Conservation (phyloP, 768 basidiomycete species). For the Mycena galericulata region DNA sequence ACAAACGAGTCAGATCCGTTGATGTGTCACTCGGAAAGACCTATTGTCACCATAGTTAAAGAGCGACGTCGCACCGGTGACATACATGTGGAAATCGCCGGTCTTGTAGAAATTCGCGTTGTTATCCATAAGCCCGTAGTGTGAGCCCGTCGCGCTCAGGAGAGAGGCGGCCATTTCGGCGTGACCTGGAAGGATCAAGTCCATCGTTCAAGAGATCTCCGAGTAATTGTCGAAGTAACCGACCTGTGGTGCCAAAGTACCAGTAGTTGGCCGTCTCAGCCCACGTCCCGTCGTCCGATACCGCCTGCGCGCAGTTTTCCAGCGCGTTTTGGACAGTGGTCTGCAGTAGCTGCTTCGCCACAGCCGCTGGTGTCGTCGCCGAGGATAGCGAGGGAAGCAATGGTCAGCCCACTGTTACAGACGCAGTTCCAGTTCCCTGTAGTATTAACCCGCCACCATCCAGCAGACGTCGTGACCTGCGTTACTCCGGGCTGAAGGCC, state of each 20-base stretch:
- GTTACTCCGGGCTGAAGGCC: slow-evolving; percentile 78
- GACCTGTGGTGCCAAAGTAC: slow-evolving; percentile 83
- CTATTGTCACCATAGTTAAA: slow-evolving; percentile 79
- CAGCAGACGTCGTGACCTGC: slow-evolving; percentile 61
- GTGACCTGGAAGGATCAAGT: slow-evolving; percentile 67
- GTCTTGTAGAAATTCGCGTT: slow-evolving; percentile 81
- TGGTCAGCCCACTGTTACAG: slow-evolving; percentile 90
- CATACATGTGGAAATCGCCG: slow-evolving; percentile 92
- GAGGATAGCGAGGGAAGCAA: slow-evolving; percentile 92
- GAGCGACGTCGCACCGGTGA: slow-evolving; percentile 82
- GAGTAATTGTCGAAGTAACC: background rate
- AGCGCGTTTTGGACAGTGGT: slow-evolving; percentile 81
- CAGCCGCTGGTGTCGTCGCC: slow-evolving; percentile 84
- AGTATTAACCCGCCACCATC: slow-evolving; percentile 84
- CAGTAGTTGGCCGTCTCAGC: slow-evolving; percentile 95
- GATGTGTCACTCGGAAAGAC: too few species aligned
- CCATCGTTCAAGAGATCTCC: background rate
- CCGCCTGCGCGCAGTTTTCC: slow-evolving; percentile 76
- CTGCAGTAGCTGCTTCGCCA: slow-evolving; percentile 73
- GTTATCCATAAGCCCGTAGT: slow-evolving; percentile 75
- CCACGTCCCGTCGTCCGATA: slow-evolving; percentile 88
- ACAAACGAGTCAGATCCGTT: too few species aligned
- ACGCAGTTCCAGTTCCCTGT: slow-evolving; percentile 99
- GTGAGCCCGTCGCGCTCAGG: slow-evolving; percentile 85
- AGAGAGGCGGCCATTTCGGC: slow-evolving; percentile 92